phyloP scores from a whole-genome alignment of 164 flowering plant genomes.

The Tetracentron sinense region DNA sequence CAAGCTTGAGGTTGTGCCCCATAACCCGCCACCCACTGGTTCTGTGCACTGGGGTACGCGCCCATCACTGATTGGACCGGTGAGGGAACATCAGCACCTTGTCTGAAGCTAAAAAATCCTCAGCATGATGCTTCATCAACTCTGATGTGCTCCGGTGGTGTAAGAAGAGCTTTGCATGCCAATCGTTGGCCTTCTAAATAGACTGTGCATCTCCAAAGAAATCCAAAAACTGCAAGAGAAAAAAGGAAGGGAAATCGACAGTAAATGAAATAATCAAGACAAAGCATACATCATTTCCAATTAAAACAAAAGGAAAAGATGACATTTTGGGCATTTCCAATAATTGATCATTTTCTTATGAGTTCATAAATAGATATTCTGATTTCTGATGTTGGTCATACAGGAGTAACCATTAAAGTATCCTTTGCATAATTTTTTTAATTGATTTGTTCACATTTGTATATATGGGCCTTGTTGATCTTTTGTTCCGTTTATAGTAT shows the following conservation, averaged over 20 bases:
- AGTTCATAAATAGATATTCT: too few relatives aligned
- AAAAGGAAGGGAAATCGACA: neutral
- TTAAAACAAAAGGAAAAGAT: too few relatives aligned
- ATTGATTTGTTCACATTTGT: too few relatives aligned
- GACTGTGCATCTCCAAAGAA: conserved; percentile 72
- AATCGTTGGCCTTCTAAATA: conserved; percentile 69
- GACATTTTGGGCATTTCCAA: too few relatives aligned
- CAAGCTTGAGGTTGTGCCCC: conserved; percentile 80
- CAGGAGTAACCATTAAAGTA: too few relatives aligned
- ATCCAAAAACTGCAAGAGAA: conserved; percentile 87
- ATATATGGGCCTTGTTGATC: too few relatives aligned
- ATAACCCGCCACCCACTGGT: conserved; percentile 79
- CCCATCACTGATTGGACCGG: conserved; percentile 58
- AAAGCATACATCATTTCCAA: too few relatives aligned
- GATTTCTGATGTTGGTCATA: too few relatives aligned
- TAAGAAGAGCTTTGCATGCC: conserved; percentile 77
- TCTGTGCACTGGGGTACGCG: conserved; percentile 64
- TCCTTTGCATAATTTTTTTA: too few relatives aligned
- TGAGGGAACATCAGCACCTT: conserved; percentile 43
- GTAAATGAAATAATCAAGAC: neutral
- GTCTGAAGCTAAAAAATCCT: conserved; percentile 71
- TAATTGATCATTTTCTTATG: too few relatives aligned
- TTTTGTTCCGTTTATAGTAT: too few relatives aligned
- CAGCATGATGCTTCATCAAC: conserved; percentile 70
- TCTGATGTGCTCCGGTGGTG: conserved; percentile 53